A percentile compares a stretch with the other conserved stretches of the same genome.
These are phyloP conservation scores for Astrothelium macrocarpum DNA, from an alignment of 495 filamentous ascomycete species.

Conservation along the genomic window DNA sequence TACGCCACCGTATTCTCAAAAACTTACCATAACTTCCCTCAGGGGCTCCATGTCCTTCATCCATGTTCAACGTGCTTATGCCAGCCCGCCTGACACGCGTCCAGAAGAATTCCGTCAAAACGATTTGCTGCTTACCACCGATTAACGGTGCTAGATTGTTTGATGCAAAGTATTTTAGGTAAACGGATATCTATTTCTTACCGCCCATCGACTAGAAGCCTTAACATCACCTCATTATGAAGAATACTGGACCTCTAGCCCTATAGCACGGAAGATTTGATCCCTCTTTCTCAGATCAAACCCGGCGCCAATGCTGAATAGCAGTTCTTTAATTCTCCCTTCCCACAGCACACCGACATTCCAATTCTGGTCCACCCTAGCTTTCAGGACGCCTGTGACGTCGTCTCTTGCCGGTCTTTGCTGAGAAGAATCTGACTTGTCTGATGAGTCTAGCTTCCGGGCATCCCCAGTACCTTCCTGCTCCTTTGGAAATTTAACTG, in stretches of 20 bases:
- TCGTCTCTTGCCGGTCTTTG: slow-evolving; percentile 42
- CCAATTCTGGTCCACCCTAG: slow-evolving; percentile 74
- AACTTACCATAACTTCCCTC: not conserved
- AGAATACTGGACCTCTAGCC: slow-evolving; percentile 84
- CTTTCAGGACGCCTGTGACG: slow-evolving; percentile 80
- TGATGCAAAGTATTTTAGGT: not conserved
- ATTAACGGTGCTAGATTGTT: not conserved
- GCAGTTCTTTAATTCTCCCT: slow-evolving; percentile 79
- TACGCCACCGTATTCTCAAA: not conserved
- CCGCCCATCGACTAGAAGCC: not conserved
- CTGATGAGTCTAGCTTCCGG: not conserved
- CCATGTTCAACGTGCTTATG: not conserved
- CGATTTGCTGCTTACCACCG: not conserved
- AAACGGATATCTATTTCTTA: not conserved
- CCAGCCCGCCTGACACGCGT: not conserved
- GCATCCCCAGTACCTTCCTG: slow-evolving; percentile 9
- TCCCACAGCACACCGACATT: slow-evolving; percentile 86
- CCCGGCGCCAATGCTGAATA: slow-evolving; percentile 82
- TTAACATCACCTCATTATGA: not conserved
- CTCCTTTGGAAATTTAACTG: slow-evolving; percentile 22
- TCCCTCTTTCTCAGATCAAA: slow-evolving; percentile 59
- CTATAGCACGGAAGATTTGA: slow-evolving; percentile 63
- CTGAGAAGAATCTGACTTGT: not conserved
- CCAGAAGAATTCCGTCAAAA: not conserved
- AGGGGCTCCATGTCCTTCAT: not conserved